Conservation (phyloP, 2,329 filamentous ascomycete genomes). For the Epichloe brachyelytri region DNA sequence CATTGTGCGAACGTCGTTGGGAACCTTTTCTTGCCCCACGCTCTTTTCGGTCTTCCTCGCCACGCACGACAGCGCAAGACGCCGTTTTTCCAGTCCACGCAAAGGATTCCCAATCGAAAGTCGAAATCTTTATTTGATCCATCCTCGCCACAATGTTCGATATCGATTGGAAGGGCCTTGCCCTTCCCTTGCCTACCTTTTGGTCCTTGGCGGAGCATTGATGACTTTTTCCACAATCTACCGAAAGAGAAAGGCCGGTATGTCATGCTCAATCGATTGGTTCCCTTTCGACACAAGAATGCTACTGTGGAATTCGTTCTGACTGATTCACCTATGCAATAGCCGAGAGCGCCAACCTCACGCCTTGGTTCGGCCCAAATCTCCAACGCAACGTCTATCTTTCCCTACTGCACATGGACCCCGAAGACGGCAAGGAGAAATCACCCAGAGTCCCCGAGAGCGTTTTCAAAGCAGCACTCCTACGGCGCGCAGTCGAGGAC, state of each 20-base stretch:
- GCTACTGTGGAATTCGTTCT: neutral
- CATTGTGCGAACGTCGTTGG: neutral
- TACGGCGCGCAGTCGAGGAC: conserved; percentile 83
- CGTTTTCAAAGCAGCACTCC: conserved; percentile 73
- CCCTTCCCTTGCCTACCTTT: conserved; percentile 76
- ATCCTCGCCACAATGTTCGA: conserved; percentile 6
- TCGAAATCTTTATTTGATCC: neutral
- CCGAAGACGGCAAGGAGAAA: conserved; percentile 51
- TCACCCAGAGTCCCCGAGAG: conserved; percentile 62
- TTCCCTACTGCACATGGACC: conserved; percentile 70
- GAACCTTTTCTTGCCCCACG: neutral
- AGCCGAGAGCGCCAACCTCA: conserved; percentile 73
- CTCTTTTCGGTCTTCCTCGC: neutral
- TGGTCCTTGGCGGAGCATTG: conserved; percentile 75
- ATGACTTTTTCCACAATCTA: conserved; percentile 89
- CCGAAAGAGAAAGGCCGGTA: conserved; percentile 78
- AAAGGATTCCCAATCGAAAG: neutral
- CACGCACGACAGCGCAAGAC: neutral
- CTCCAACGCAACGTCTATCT: conserved; percentile 91
- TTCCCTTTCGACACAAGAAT: neutral
- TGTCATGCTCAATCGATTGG: conserved; percentile 14
- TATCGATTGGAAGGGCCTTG: conserved; percentile 71
- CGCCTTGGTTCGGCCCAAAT: conserved; percentile 88
- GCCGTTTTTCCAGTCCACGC: too few species aligned
- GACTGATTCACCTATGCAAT: neutral